Percentiles rank a stretch among this genome's conserved stretches.
Conservation (phyloP, 495 filamentous ascomycete species). For the Cercophora newfieldiana region DNA sequence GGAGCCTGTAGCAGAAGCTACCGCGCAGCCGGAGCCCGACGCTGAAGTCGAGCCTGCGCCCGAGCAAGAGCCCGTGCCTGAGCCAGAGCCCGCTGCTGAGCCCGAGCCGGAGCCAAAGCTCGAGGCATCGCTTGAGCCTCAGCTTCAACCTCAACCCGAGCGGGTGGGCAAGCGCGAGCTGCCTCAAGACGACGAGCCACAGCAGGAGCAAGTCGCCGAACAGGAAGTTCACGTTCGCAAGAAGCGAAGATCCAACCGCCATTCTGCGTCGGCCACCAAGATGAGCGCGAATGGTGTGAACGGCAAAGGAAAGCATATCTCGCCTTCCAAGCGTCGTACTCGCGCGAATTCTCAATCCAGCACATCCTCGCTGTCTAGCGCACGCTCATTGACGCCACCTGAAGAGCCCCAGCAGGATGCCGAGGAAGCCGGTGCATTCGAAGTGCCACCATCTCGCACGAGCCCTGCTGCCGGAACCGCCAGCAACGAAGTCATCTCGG, state of each 20-base stretch:
- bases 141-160: conserved; percentile 4
- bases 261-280: conserved; percentile 21
- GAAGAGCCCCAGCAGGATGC: conserved; percentile 21
- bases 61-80: background rate
- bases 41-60: conserved; percentile 14
- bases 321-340: conserved; percentile 27
- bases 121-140: conserved; percentile 7
- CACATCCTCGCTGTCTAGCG: conserved; percentile 37
- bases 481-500: conserved; percentile 20
- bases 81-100: conserved; percentile 2
- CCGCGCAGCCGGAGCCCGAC: conserved; percentile 15
- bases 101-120: background rate
- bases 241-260: conserved; percentile 33
- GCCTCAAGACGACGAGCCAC: background rate
- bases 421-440: conserved; percentile 9
- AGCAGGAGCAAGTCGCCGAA: conserved; percentile 8
- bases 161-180: conserved; percentile 8
- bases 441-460: conserved; percentile 27
- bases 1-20: background rate
- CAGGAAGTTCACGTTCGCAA: conserved; percentile 29
- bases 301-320: conserved; percentile 28
- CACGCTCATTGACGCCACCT: conserved; percentile 34
- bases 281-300: conserved; percentile 25
- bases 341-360: conserved; percentile 31
- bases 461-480: conserved; percentile 8